phyloP scores from a whole-genome alignment of 2,329 filamentous ascomycete genomes.

The Laburnicola sp. region DNA sequence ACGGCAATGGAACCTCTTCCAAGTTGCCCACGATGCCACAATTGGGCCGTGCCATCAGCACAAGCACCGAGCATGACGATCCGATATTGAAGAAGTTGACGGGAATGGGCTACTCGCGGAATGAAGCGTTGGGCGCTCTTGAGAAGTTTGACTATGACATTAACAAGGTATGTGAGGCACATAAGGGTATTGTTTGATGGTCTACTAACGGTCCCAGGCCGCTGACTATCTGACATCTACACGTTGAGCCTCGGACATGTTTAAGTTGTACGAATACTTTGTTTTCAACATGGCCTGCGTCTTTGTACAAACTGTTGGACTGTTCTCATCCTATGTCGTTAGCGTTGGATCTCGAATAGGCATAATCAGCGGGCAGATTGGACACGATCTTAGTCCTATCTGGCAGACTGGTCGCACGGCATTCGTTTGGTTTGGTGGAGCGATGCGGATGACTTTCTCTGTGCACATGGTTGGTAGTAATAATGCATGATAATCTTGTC shows the following conservation, averaged over 20 bases:
- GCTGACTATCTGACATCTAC: constrained; percentile 40
- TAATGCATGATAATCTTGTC: constrained; percentile 12
- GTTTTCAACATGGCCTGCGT: constrained; percentile 30
- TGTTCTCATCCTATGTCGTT: constrained; percentile 21
- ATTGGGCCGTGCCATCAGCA: constrained; percentile 70
- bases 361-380: constrained; percentile 3
- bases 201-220: constrained; percentile 34
- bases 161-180: constrained; percentile 68
- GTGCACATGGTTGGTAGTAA: constrained; percentile 32
- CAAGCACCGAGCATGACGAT: constrained; percentile 82
- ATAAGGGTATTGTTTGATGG: not conserved
- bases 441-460: constrained; percentile 16
- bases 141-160: constrained; percentile 97
- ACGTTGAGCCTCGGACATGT: constrained; percentile 11
- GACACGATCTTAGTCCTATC: not conserved
- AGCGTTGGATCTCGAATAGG: constrained; percentile 20
- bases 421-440: constrained; percentile 17
- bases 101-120: constrained; percentile 81
- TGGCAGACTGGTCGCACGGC: constrained; percentile 10
- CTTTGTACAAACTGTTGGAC: constrained; percentile 6
- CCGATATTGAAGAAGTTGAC: constrained; percentile 88
- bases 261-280: constrained; percentile 39
- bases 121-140: constrained; percentile 74
- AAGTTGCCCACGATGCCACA: constrained; percentile 45
- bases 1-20: constrained; percentile 35